These are phyloP conservation scores for Cryoendolithus antarcticus DNA, from an alignment of 2,329 filamentous ascomycete species.

Conservation along the genomic window DNA sequence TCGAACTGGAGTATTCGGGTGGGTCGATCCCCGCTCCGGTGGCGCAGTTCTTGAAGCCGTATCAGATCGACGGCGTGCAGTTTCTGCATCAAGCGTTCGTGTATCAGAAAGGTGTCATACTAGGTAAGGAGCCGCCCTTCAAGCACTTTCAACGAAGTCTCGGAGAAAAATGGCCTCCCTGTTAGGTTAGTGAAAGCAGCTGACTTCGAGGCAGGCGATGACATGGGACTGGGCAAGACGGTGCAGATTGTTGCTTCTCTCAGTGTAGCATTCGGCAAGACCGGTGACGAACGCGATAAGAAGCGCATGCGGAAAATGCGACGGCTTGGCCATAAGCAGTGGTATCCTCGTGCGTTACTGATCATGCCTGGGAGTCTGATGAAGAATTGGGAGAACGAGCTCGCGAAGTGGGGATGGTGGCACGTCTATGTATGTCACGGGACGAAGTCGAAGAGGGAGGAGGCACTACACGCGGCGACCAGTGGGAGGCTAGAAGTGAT, in stretches of 20 bases:
- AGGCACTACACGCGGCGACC: conserved; percentile 42
- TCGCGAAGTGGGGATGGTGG: conserved; percentile 94
- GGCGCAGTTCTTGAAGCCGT: conserved; percentile 82
- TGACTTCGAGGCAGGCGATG: too few species aligned
- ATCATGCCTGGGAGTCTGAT: conserved; percentile 83
- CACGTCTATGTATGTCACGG: conserved; percentile 74
- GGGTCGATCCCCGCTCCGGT: conserved; percentile 80
- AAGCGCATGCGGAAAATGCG: conserved; percentile 84
- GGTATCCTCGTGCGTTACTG: conserved; percentile 78
- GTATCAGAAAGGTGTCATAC: conserved; percentile 76
- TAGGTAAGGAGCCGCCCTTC: too few species aligned
- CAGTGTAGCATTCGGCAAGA: conserved; percentile 86
- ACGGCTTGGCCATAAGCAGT: conserved; percentile 41
- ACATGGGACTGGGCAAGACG: conserved; percentile 96
- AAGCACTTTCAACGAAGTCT: too few species aligned
- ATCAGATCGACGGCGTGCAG: conserved; percentile 72
- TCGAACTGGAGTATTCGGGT: conserved; percentile 60
- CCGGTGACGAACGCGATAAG: conserved; percentile 69
- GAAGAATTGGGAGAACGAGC: conserved; percentile 79
- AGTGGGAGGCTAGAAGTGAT: conserved; percentile 75
- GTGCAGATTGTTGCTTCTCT: conserved; percentile 92
- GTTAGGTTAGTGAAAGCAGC: too few species aligned
- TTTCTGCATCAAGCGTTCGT: conserved; percentile 86
- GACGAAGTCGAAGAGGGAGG: conserved; percentile 38
- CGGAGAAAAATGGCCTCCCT: too few species aligned